Conservation (phyloP, 2,329 filamentous ascomycete genomes). For the Xylaria sp. region DNA sequence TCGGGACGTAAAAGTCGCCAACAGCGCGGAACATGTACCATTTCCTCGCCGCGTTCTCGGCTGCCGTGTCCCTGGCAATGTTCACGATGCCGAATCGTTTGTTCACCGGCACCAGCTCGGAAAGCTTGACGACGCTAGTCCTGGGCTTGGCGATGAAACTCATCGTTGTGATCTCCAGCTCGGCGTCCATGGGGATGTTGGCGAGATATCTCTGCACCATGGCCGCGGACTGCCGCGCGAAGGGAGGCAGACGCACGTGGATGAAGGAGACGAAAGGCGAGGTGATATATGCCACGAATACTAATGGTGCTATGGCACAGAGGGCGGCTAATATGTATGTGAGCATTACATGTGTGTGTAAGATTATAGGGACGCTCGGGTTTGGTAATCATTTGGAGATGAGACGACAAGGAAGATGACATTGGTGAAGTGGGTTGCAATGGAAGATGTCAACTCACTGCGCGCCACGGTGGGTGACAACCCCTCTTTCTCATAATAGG, state of each 20-base stretch:
- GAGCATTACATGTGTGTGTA: neutral
- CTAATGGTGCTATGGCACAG: constrained; percentile 72
- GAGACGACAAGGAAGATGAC: constrained; percentile 1
- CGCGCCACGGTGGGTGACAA: constrained; percentile 41
- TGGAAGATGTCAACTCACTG: constrained; percentile 39
- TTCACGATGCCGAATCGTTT: constrained; percentile 55
- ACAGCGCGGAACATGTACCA: constrained; percentile 55
- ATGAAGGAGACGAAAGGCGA: constrained; percentile 79
- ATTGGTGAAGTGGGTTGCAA: neutral
- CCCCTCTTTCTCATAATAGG: constrained; percentile 59
- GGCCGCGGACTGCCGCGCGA: constrained; percentile 70
- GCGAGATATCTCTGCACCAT: constrained; percentile 64
- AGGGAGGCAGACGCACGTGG: constrained; percentile 73
- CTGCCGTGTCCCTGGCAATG: constrained; percentile 48
- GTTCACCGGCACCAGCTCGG: constrained; percentile 50
- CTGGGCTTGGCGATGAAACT: constrained; percentile 66
- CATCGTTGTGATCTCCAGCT: constrained; percentile 66
- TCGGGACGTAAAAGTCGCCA: constrained; percentile 50
- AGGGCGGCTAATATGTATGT: constrained; percentile 59
- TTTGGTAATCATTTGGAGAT: neutral
- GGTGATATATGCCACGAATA: constrained; percentile 72
- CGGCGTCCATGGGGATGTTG: constrained; percentile 57
- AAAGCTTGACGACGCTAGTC: constrained; percentile 49
- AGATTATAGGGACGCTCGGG: neutral
- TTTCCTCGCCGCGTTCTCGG: constrained; percentile 46